Evolutionary conservation across 2,329 filamentous ascomycete species (phyloP), one percentile per base, ranked within the genome.

Genomic region (Diplocarpon rosae): DNA sequence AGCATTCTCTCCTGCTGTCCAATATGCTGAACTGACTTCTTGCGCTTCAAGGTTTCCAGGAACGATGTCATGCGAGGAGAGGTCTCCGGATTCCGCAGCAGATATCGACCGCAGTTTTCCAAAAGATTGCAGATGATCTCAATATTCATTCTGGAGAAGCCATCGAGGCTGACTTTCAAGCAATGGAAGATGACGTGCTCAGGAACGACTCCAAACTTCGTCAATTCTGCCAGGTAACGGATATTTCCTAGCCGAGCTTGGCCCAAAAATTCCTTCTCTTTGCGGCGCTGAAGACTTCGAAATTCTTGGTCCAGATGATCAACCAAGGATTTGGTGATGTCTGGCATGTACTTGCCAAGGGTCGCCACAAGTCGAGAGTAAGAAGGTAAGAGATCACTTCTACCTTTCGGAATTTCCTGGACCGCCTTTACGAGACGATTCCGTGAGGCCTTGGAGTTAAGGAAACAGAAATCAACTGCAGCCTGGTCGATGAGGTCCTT

Each of bases 161-260:
- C 92, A 58, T 98, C 92, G 24, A 98, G 69, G 55, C 90, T 93
- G 62, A 98, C 90, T 64, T 95, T 98, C 56, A 98, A 78, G 61
- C 92, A 98, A 61, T 98, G 92, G 61, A 98, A 98, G 43, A 98
- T 93, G 52, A 98, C 90, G 64, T 98, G 92, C 63, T 98, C 92
- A 0, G 93, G 92, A 8, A 98, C 92, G 28, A 95, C 87, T 28
- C 92, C 90, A 59, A 98, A 98, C 61, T 98, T 98, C 47, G 92
- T 98, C 60, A 98, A 68, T 65, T 98, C 92, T 7, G 92, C 89
- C 40, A 98, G 78, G 62, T 98, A 98, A n/a, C 93, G 85, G 51
- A 96, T 89, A 60, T 96, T 96, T 65, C 85, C 82, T 55, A 93
- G 81, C 35, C 92, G 83, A 39, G 95, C 88, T 64, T 95, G 90